Evolutionary conservation across 441 rosid genomes (phyloP).

Genomic region (Pelargonium fulgidum): DNA sequence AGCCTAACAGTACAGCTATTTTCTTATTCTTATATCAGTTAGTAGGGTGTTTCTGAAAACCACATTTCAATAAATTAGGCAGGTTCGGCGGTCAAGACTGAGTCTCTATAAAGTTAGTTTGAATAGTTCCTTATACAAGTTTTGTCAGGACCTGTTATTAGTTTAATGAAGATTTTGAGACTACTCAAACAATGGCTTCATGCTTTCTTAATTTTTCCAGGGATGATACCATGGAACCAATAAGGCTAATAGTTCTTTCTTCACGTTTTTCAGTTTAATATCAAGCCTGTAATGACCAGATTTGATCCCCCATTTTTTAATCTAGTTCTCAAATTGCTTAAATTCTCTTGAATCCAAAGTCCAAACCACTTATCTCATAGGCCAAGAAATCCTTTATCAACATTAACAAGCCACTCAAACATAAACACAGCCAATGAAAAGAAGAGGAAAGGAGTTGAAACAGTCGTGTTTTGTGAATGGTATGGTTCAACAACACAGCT

Average conservation of each 20-base stretch:
- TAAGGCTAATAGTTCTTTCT: background rate
- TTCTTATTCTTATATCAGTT: background rate
- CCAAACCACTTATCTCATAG: conserved; percentile 1
- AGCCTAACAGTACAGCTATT: conserved; percentile 1
- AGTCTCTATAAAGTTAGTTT: background rate
- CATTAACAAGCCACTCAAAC: background rate
- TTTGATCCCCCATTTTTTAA: background rate
- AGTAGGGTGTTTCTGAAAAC: background rate
- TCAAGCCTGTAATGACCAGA: background rate
- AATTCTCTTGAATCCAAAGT: conserved; percentile 6
- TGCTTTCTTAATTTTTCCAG: background rate
- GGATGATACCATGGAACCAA: no score
- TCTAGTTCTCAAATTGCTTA: conserved; percentile 1
- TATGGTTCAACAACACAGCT: background rate
- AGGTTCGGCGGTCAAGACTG: background rate
- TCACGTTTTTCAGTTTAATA: background rate
- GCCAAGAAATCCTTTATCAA: background rate
- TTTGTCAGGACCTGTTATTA: background rate
- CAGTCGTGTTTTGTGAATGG: background rate
- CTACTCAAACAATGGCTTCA: background rate
- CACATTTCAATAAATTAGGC: background rate
- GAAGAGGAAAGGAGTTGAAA: background rate
- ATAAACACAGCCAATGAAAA: background rate
- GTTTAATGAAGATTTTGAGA: conserved; percentile 3
- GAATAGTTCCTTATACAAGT: background rate